Base-by-base conservation (phyloP, 176 grass and related monocot species). In the Bromus sterilis region DNA sequence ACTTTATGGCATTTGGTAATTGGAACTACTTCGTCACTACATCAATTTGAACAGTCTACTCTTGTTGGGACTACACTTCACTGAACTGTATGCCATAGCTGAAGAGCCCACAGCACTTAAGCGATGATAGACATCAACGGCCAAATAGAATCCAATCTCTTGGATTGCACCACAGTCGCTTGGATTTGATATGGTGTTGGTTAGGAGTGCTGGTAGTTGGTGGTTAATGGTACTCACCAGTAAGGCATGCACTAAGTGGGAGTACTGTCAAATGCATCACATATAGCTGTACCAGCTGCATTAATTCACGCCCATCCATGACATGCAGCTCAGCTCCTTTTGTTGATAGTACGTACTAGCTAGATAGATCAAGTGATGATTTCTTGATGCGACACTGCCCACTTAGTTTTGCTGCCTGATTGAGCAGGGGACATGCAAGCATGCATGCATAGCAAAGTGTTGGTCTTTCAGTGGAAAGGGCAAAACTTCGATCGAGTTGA, bases 151-250 rank as follows among this genome's bases (percentile, higher is more conserved):
- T 4, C 51, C 49, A 81, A 23, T 43, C 18, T 39, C 31, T 66
- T 66, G 28, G 28, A 3, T 66, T 66, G 28, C 36, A 3, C 43
- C 40, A 66, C 57, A 66, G 43, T 11, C 53, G 31, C 2, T 66
- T 86, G 59, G 78, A 66, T 64, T 10, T 57, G 46, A 26, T 41
- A 44, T 72, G 29, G 28, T 20, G 78, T 77, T 77, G 36, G 72
- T 77, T 87, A 87, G 51, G 0, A 82, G 79, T 87, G 85, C 71
- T 23, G 16, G 51, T 36, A 15, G 77, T 75, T 66, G 51, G 21
- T 33, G 14, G 42, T 35, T 77, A 56, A 35, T 40, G 34, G 30
- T 76, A 25, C 36, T 31, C 32, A 33, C 75, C 57, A 76, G 44
- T 70, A 42, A 42, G 66, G 66, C 37, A 70, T 42, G 66, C 59